A percentile compares a stretch with the other conserved stretches of the same genome.
phyloP scores from a whole-genome alignment of 768 basidiomycete genomes.

The Boletellus ananas region DNA sequence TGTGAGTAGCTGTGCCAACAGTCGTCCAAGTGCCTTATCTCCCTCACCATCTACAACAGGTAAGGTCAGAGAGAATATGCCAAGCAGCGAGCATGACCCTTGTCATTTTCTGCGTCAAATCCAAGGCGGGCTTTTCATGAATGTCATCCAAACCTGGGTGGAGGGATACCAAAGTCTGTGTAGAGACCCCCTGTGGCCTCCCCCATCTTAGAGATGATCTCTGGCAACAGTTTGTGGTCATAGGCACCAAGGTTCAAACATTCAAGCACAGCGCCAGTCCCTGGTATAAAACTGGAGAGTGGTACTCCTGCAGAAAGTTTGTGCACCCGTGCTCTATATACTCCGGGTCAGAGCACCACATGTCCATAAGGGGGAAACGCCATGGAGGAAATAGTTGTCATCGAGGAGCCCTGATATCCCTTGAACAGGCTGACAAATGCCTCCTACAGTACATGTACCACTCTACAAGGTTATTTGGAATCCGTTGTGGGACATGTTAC shows the following conservation, averaged over 20 bases:
- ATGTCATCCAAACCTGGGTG: slow-evolving; percentile 3
- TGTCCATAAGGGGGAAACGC: not conserved
- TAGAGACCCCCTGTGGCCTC: not conserved
- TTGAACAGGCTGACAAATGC: not conserved
- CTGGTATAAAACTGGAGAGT: slow-evolving; percentile 12
- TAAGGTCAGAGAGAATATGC: slow-evolving; percentile 6
- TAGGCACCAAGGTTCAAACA: not conserved
- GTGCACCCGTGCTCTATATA: not conserved
- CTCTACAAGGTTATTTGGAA: too few relatives aligned
- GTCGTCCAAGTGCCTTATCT: slow-evolving; percentile 7
- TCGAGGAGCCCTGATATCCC: too few relatives aligned
- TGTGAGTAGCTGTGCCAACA: slow-evolving; percentile 5
- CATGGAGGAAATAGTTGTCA: slow-evolving; percentile 3
- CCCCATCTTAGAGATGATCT: slow-evolving; percentile 9
- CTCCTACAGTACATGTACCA: slow-evolving; percentile 3
- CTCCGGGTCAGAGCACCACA: not conserved
- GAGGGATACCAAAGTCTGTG: not conserved
- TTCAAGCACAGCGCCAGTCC: slow-evolving; percentile 8
- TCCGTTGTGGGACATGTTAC: too few relatives aligned
- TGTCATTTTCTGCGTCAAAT: slow-evolving; percentile 5
- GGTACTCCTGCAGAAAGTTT: slow-evolving; percentile 14
- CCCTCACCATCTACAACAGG: slow-evolving; percentile 12
- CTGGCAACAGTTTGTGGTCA: slow-evolving; percentile 6
- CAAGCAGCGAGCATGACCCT: slow-evolving; percentile 7
- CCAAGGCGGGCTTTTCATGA: slow-evolving; percentile 5